Evolutionary conservation across 768 basidiomycete species (phyloP), one percentile per base, ranked within the genome.

Genomic region (Postia placenta): DNA sequence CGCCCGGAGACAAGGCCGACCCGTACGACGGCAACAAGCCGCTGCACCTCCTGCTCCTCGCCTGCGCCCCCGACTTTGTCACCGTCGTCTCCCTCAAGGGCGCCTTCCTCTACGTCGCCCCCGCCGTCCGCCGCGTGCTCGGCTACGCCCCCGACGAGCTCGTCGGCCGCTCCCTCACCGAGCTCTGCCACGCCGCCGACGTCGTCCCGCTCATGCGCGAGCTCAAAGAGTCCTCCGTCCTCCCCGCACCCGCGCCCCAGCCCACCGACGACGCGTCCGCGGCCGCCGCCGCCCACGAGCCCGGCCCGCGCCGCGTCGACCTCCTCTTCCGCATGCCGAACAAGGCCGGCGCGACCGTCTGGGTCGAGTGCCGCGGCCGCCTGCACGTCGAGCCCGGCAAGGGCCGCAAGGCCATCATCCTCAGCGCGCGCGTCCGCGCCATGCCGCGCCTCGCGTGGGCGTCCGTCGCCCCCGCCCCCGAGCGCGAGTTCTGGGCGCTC

Each of bases 31-130:
- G 62, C 17, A 75, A 73, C 55, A 70, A 79, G 30, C 65, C 72
- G 1, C 63, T 86, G n/a, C 76, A 78, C 36, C 62, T 81, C 42
- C 62, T 87, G 15, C 68, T 90, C 38, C 77, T 89, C 47, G 77
- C 79, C 57, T 68, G 71, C 24, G 66, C 72, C 4, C 81, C 84
- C 2, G 95, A 97, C 64, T 90, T 95, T 62, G 71, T 96, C 20
- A 86, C 88, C 60, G 93, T 97, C 47, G 74, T 99, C 35, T 92
- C 89, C 2, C 80, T 96, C 57, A 94, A 97, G 62, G 95, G 95
- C 24, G 74, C 78, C 14, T 92, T 98, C 66, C 81, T 95, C 42
- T 99, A 96, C 64, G 88, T 92, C 45, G 89, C 92, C 0, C 92
- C 92, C 1, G 79, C 85, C 22, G 81, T 95, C 17, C 69, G 77